Base-by-base conservation (phyloP, 2,329 filamentous ascomycete genomes). In the Aquanectria penicillioides region DNA sequence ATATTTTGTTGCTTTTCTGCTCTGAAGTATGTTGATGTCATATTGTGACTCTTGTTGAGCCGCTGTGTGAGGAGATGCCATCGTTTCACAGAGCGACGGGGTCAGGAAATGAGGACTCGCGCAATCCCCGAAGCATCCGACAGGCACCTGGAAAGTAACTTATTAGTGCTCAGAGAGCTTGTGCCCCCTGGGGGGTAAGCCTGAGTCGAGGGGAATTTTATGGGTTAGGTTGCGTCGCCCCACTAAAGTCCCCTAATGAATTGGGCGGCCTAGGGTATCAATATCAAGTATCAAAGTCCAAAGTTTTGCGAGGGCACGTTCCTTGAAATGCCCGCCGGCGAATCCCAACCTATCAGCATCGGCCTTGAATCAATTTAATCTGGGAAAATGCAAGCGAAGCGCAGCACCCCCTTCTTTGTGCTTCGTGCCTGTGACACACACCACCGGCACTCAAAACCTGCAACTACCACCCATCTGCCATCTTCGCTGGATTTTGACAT, bases 1-100 rank as follows among this genome's bases (percentile, higher is more conserved):
- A 56, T 68, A 64, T 51, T 41, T 59, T 49, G 57, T 54, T 15
- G 18, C 49, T 49, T 48, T 17, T 23, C 13, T 43, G 6, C 17
- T n/a, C n/a, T n/a, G n/a, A n/a, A n/a, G n/a, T n/a, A n/a, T n/a
- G n/a, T n/a, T n/a, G n/a, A n/a, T n/a, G n/a, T n/a, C n/a, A n/a
- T n/a, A n/a, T n/a, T n/a, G n/a, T n/a, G n/a, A n/a, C n/a, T n/a
- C n/a, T n/a, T n/a, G n/a, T n/a, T n/a, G n/a, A n/a, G n/a, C n/a
- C n/a, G n/a, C n/a, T n/a, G n/a, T n/a, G n/a, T n/a, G n/a, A n/a
- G n/a, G n/a, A n/a, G n/a, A n/a, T n/a, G n/a, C n/a, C n/a, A n/a
- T n/a, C n/a, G n/a, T n/a, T n/a, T n/a, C n/a, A n/a, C n/a, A n/a
- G n/a, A n/a, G n/a, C n/a, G n/a, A n/a, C n/a, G n/a, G n/a, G n/a